These are phyloP conservation scores for Nitzschia sp. DNA, from an alignment of 108 stramenopile genomes.

Conservation along the genomic window DNA sequence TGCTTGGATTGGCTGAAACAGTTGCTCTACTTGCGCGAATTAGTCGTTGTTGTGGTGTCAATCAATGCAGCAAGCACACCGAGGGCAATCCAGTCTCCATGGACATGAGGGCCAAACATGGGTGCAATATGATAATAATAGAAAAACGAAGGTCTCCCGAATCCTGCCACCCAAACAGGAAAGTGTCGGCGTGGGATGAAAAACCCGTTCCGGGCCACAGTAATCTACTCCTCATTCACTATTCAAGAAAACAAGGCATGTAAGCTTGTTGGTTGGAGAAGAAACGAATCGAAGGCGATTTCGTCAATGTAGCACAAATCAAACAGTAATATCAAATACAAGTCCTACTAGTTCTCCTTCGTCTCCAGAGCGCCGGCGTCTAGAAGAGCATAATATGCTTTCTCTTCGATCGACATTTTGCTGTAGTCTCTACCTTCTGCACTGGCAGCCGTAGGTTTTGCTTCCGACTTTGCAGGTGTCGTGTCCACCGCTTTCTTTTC, in stretches of 20 bases:
- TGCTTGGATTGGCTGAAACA: too few species aligned
- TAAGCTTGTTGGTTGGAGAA: background rate
- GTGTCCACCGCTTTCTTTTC: conserved; percentile 3
- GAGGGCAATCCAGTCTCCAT: too few species aligned
- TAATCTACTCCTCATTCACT: background rate
- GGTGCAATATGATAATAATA: too few species aligned
- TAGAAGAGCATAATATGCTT: conserved; percentile 47
- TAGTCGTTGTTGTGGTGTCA: too few species aligned
- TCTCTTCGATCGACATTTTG: conserved; percentile 56
- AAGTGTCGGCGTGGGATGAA: too few species aligned
- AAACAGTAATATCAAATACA: background rate
- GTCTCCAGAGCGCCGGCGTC: conserved; percentile 32
- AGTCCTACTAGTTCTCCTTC: conserved; percentile 4
- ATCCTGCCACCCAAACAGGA: too few species aligned
- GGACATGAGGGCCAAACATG: too few species aligned
- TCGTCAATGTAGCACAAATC: too few species aligned
- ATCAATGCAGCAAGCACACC: too few species aligned
- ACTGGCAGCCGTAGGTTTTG: conserved; percentile 13
- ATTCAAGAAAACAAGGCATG: background rate
- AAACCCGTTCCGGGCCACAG: too few species aligned
- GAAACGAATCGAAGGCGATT: background rate
- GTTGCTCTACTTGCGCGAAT: too few species aligned
- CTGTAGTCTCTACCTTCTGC: conserved; percentile 39
- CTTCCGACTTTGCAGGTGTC: conserved; percentile 17
- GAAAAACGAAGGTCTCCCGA: too few species aligned